Conservation (phyloP, 2,329 filamentous ascomycete genomes). For the Exophiala lecanii-corni region DNA sequence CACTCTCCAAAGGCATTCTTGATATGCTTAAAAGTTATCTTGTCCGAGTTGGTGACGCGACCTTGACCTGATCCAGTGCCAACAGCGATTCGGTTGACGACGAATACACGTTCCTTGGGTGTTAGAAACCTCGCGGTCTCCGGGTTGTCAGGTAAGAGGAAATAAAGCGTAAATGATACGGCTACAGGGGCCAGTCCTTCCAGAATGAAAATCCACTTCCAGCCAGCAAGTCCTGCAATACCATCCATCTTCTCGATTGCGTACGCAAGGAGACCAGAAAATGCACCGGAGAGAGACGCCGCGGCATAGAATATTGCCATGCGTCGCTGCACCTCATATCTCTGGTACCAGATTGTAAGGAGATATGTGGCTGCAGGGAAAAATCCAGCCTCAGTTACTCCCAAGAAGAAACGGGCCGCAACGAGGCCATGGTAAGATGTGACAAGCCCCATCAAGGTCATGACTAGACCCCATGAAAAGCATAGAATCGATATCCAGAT, state of each 20-base stretch:
- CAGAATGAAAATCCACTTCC: constrained; percentile 47
- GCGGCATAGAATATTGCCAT: constrained; percentile 31
- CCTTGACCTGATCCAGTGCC: constrained; percentile 53
- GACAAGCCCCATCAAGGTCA: constrained; percentile 44
- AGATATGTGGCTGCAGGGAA: constrained; percentile 52
- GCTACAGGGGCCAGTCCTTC: constrained; percentile 48
- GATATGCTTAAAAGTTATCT: constrained; percentile 65
- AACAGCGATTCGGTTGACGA: constrained; percentile 59
- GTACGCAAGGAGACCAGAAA: constrained; percentile 60
- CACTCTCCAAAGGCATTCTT: constrained; percentile 59
- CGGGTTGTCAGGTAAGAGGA: constrained; percentile 68
- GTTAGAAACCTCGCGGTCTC: constrained; percentile 68
- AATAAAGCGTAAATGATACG: constrained; percentile 48
- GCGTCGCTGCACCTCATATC: constrained; percentile 33
- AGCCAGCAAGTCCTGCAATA: constrained; percentile 35
- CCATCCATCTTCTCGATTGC: constrained; percentile 52
- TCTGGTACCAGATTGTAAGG: constrained; percentile 32
- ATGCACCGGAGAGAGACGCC: constrained; percentile 35
- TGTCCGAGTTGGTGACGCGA: constrained; percentile 54
- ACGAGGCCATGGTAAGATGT: constrained; percentile 39
- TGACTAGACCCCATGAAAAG: constrained; percentile 38
- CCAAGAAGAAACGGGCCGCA: constrained; percentile 44
- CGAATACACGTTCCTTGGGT: constrained; percentile 59
- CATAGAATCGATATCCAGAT: constrained; percentile 20
- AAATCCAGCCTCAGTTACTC: constrained; percentile 43